A percentile compares a stretch with the other conserved stretches of the same genome.
phyloP scores from a whole-genome alignment of 345 rosid species.

The Populus alba region DNA sequence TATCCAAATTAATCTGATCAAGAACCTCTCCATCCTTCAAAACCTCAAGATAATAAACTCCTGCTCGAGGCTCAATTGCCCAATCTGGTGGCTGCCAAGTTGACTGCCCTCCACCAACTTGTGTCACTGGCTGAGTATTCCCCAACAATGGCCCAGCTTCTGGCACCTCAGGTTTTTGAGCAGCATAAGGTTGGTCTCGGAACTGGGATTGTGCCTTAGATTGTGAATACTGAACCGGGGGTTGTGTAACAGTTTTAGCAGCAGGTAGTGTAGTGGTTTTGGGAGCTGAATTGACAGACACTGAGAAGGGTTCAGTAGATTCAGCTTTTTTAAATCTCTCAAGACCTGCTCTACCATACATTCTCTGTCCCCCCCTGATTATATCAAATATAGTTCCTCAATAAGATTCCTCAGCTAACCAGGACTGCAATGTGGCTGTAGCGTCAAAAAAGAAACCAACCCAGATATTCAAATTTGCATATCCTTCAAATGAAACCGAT shows the following conservation, averaged over 20 bases:
- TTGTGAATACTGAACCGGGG: constrained; percentile 31
- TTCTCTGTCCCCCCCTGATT: constrained; percentile 29
- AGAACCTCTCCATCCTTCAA: constrained; percentile 86
- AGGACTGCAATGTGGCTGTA: background rate
- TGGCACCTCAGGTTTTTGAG: constrained; percentile 25
- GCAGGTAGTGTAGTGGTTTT: constrained; percentile 29
- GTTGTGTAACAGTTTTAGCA: constrained; percentile 17
- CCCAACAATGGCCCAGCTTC: constrained; percentile 46
- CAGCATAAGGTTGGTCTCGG: constrained; percentile 28
- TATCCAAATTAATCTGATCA: constrained; percentile 66
- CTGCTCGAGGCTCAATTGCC: constrained; percentile 84
- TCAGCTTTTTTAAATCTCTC: constrained; percentile 90
- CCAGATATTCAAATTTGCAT: constrained; percentile 7
- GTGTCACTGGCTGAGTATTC: constrained; percentile 49
- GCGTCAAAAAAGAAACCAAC: background rate
- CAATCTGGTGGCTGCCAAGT: constrained; percentile 94
- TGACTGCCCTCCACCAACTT: constrained; percentile 81
- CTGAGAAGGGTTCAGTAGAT: constrained; percentile 81
- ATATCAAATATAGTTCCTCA: background rate
- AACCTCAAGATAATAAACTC: constrained; percentile 84
- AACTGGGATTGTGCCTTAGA: constrained; percentile 25
- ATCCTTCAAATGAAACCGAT: constrained; percentile 1
- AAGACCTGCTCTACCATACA: constrained; percentile 91
- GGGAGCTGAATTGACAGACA: constrained; percentile 46
- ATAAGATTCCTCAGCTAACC: background rate